Evolutionary conservation across 2,329 filamentous ascomycete species (phyloP), one percentile per base, ranked within the genome.

Genomic region (Cytospora mali): DNA sequence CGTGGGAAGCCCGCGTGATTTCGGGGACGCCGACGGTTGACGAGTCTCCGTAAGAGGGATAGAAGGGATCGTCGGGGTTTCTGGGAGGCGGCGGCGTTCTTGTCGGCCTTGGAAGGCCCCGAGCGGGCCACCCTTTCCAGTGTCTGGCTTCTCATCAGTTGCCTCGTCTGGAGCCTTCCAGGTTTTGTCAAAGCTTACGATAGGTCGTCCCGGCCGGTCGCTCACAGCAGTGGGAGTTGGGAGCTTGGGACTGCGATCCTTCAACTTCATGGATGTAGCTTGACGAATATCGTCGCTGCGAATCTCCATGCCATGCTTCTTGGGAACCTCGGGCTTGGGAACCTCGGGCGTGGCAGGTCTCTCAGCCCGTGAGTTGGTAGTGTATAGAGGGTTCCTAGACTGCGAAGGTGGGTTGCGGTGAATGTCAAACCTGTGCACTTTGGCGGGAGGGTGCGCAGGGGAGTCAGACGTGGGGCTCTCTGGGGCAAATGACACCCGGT

Each of bases 121-220:
- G 64, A 58, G 58, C 58, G 55, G 62, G 64, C 62, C 55, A 62
- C 62, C 62, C 42, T 64, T 64, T 58, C 53, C 53, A 62, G 58
- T 64, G 75, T 82, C 81, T 78, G 84, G 80, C 76, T 88, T 90
- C 79, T 85, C 77, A 86, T 92, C 89, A 82, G 90, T 82, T 76
- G 80, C 81, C 80, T 84, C 81, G 74, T 90, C 87, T 74, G 88
- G 85, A 73, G 87, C 84, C 81, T 87, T 90, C 88, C 92, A 97
- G 74, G 89, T 85, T 71, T 85, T 85, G 77, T 96, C 86, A 83
- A 98, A 98, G 84, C 94, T 98, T 82, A 98, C 94, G 81, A 98
- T 98, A 67, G 94, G 94, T 73, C 94, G 88, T 70, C 92, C 92
- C 70, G 91, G 90, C 72, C 85, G 90, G 79, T 97, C 90, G 79